Evolutionary conservation across 768 basidiomycete genomes (phyloP), one percentile per base, ranked within the genome.

Genomic region (Royoungia palumana): DNA sequence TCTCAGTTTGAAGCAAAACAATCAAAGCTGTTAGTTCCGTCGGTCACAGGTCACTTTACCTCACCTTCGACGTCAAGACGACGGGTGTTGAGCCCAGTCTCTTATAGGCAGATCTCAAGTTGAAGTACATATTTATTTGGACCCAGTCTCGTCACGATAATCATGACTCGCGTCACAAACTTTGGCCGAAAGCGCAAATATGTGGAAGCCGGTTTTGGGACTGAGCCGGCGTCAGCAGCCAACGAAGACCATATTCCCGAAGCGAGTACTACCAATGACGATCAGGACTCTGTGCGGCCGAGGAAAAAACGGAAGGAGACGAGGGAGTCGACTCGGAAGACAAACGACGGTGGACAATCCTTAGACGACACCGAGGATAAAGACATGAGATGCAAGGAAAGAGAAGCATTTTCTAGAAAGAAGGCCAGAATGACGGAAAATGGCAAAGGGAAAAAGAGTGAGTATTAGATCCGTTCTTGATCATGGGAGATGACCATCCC

Each of bases 111-210:
- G 8, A 8, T 8, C 24, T 8, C 24, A 25, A 25, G 24, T 25
- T 25, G 24, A 8, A 25, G n/a, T n/a, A n/a, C n/a, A n/a, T n/a
- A n/a, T n/a, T n/a, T 25, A 25, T 25, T 7, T 30, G 30, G 13
- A 13, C 13, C 30, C n/a, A 19, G n/a, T n/a, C n/a, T n/a, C n/a
- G n/a, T n/a, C n/a, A n/a, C 35, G 16, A 32, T 14, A 13, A 16
- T 24, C 38, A 89, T 90, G 88, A 89, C 88, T 13, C 79, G 88
- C 36, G 70, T 82, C 48, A 88, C 89, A 9, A 82, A 80, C 56
- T 76, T 89, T 64, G 83, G 82, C n/a, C 75, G 77, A 45, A 91
- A 90, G 63, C 72, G 88, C 42, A 83, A 81, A 5, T 81, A 87
- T 59, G 54, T 89, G 13, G 74, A 89, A 51, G 83, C 87, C 13